Percentiles rank a stretch among this genome's conserved stretches.
Evolutionary conservation across 2,329 filamentous ascomycete species (phyloP).

Genomic region (Xylaria arbuscula): DNA sequence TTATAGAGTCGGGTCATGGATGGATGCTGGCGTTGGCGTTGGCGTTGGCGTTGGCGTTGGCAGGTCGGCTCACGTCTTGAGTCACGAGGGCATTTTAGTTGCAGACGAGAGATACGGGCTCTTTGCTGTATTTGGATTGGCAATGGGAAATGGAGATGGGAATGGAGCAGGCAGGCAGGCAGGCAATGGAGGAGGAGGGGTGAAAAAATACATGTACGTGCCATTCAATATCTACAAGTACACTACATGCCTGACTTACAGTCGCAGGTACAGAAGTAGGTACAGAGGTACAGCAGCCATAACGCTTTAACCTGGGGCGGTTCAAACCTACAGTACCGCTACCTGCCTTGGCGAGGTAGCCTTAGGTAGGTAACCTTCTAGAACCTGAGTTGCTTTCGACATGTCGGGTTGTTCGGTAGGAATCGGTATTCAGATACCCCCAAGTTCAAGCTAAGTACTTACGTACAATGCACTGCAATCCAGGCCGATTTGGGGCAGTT

Average conservation of each 20-base stretch:
- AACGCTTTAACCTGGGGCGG: background rate
- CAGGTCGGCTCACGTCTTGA: conserved; percentile 19
- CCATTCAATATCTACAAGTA: conserved; percentile 9
- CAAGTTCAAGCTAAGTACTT: background rate
- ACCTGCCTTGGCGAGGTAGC: no score
- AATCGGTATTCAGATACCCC: conserved; percentile 3
- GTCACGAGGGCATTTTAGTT: conserved; percentile 38
- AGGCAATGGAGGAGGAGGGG: conserved; percentile 12
- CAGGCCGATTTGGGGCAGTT: background rate
- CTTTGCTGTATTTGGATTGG: conserved; percentile 34
- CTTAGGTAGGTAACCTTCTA: conserved; percentile 1
- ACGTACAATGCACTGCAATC: background rate
- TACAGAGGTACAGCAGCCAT: background rate
- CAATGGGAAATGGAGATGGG: conserved; percentile 12
- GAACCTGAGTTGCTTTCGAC: conserved; percentile 10
- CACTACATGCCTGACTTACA: background rate
- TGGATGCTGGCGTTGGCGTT: conserved; percentile 3
- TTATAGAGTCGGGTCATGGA: conserved; percentile 12
- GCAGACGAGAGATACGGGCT: conserved; percentile 29
- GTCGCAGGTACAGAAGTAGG: background rate
- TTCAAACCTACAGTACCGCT: no score
- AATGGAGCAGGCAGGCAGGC: background rate
- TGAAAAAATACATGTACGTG: conserved; percentile 2
- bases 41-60: background rate
- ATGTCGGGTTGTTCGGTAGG: conserved; percentile 22